phyloP scores from a whole-genome alignment of 345 rosid genomes.

The Zanthoxylum bungeanum region DNA sequence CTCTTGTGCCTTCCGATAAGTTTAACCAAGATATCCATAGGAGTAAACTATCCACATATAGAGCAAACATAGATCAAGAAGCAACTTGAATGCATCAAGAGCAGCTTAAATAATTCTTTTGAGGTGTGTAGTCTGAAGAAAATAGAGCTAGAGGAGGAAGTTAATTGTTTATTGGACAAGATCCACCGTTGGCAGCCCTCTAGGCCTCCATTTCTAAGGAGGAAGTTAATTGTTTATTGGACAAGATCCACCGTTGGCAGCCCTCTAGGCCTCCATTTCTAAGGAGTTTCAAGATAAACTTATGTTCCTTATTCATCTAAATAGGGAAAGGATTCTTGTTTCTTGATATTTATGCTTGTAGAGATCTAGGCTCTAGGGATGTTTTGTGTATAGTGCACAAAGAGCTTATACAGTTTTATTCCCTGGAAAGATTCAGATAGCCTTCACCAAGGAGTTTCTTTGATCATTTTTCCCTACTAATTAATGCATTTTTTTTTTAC shows the following conservation, averaged over 20 bases:
- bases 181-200: not conserved
- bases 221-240: not conserved
- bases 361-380: not conserved
- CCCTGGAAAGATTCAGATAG: not conserved
- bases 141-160: not conserved
- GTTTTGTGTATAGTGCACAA: not conserved
- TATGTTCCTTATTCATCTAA: not conserved
- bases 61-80: not conserved
- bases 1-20: not conserved
- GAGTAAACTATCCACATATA: not conserved
- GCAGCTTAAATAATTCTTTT: not conserved
- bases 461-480: not conserved
- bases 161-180: not conserved
- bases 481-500: not conserved
- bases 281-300: not conserved
- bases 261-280: not conserved
- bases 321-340: not conserved
- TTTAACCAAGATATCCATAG: not conserved
- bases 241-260: not conserved
- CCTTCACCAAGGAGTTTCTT: not conserved
- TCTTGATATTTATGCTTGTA: not conserved
- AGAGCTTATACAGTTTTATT: not conserved
- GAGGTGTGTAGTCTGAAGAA: not conserved
- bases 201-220: not conserved
- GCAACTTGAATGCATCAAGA: constrained; percentile 1